These are phyloP conservation scores for Scedosporium dehoogii DNA, from an alignment of 2,329 filamentous ascomycete species.

Conservation along the genomic window DNA sequence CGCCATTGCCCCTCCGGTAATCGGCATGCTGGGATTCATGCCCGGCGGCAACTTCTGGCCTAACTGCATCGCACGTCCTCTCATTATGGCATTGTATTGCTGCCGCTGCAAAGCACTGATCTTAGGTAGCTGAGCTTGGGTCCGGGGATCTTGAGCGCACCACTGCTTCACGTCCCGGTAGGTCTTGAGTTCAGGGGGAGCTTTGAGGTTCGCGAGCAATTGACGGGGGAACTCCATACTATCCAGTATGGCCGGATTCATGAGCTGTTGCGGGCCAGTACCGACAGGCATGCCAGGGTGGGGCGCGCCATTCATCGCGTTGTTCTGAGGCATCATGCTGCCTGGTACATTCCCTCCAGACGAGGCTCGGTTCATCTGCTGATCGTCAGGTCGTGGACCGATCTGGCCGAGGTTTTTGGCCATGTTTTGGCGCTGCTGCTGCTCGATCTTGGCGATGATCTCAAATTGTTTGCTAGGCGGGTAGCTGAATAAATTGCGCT, in stretches of 20 bases:
- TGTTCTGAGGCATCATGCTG: not conserved
- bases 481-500: constrained; percentile 30
- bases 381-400: not conserved
- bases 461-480: constrained; percentile 42
- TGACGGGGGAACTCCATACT: constrained; percentile 34
- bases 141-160: constrained; percentile 25
- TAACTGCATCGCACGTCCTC: constrained; percentile 19
- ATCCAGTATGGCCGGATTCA: constrained; percentile 28
- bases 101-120: constrained; percentile 25
- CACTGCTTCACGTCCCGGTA: constrained; percentile 37
- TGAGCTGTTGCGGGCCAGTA: constrained; percentile 21
- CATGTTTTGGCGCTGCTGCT: constrained; percentile 9
- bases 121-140: constrained; percentile 20
- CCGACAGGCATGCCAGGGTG: constrained; percentile 2
- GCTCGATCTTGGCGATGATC: constrained; percentile 19
- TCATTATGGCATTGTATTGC: constrained; percentile 27
- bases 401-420: constrained; percentile 9
- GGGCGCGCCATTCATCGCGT: not conserved
- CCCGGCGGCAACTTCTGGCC: constrained; percentile 14
- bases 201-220: constrained; percentile 21
- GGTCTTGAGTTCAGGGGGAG: constrained; percentile 35
- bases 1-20: not conserved
- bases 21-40: not conserved
- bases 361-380: not conserved
- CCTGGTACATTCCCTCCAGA: not conserved